phyloP scores from a whole-genome alignment of 1,139 yeast species.

The Hemisphaericaspora xylofermentans region DNA sequence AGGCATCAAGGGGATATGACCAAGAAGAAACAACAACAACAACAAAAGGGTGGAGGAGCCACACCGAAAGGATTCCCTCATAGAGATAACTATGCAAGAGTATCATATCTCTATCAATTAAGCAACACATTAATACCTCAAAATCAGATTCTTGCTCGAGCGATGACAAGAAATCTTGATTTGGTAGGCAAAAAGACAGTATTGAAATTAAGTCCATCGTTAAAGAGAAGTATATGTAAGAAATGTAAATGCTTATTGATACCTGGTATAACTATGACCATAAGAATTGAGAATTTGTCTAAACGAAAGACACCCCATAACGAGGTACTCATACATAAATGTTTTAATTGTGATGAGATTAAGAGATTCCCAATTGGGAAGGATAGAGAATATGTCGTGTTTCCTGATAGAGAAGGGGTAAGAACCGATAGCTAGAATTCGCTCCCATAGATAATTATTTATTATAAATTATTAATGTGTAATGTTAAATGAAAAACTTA shows the following conservation, averaged over 20 bases:
- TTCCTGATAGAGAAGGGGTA: constrained; percentile 25
- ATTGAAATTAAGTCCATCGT: constrained; percentile 54
- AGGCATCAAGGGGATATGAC: not conserved
- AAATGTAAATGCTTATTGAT: constrained; percentile 48
- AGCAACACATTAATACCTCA: constrained; percentile 25
- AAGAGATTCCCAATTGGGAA: constrained; percentile 39
- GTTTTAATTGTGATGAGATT: constrained; percentile 23
- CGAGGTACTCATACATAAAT: constrained; percentile 34
- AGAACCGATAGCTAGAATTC: not conserved
- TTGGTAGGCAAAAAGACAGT: constrained; percentile 64
- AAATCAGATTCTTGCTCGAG: constrained; percentile 43
- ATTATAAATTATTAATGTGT: no score
- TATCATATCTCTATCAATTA: constrained; percentile 57
- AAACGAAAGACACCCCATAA: constrained; percentile 22
- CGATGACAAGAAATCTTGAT: constrained; percentile 46
- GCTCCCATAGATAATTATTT: not conserved
- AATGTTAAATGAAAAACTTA: no score
- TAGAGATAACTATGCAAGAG: constrained; percentile 57
- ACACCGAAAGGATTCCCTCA: constrained; percentile 44
- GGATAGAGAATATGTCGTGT: constrained; percentile 27
- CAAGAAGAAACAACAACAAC: constrained; percentile 6
- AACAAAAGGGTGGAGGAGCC: constrained; percentile 8
- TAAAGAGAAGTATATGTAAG: constrained; percentile 65
- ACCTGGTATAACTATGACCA: constrained; percentile 45
- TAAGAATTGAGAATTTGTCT: constrained; percentile 30